Conservation (phyloP, 1,284 basidiomycete genomes). For the Athelia sp. region DNA sequence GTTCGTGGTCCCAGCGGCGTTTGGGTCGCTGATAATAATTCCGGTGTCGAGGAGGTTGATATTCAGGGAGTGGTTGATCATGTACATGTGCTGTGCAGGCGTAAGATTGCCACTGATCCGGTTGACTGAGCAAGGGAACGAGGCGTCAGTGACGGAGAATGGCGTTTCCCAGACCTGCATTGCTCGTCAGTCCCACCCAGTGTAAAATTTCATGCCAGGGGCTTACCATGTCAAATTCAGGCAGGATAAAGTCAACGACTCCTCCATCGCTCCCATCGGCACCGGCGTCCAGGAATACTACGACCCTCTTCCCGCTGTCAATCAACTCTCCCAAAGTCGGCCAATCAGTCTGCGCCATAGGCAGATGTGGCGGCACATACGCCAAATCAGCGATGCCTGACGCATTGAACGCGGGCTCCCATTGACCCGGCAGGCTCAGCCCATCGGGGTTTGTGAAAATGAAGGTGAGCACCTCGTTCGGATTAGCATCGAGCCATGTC, state of each 20-base stretch:
- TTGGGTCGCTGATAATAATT: slow-evolving; percentile 35
- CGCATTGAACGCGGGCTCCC: slow-evolving; percentile 53
- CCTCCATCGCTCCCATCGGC: slow-evolving; percentile 33
- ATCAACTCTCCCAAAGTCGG: slow-evolving; percentile 74
- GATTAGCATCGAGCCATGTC: slow-evolving; percentile 62
- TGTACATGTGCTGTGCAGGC: slow-evolving; percentile 44
- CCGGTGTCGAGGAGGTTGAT: slow-evolving; percentile 28
- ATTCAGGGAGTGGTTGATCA: slow-evolving; percentile 57
- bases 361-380: slow-evolving; percentile 54
- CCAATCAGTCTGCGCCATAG: slow-evolving; percentile 56
- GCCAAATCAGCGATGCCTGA: slow-evolving; percentile 52
- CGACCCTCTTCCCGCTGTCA: slow-evolving; percentile 55
- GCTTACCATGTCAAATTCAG: slow-evolving; percentile 54
- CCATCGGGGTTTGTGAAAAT: slow-evolving; percentile 71
- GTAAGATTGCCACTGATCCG: slow-evolving; percentile 49
- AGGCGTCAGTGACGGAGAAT: slow-evolving; percentile 53
- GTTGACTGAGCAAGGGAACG: slow-evolving; percentile 71
- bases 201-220: neutral
- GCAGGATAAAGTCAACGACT: slow-evolving; percentile 58
- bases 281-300: slow-evolving; percentile 68
- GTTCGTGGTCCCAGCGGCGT: slow-evolving; percentile 37
- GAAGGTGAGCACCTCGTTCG: slow-evolving; percentile 70
- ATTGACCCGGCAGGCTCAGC: slow-evolving; percentile 40
- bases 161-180: slow-evolving; percentile 73
- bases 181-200: neutral